These are phyloP conservation scores for Orychophragmus violaceus DNA, from an alignment of 345 rosid species.

Conservation along the genomic window DNA sequence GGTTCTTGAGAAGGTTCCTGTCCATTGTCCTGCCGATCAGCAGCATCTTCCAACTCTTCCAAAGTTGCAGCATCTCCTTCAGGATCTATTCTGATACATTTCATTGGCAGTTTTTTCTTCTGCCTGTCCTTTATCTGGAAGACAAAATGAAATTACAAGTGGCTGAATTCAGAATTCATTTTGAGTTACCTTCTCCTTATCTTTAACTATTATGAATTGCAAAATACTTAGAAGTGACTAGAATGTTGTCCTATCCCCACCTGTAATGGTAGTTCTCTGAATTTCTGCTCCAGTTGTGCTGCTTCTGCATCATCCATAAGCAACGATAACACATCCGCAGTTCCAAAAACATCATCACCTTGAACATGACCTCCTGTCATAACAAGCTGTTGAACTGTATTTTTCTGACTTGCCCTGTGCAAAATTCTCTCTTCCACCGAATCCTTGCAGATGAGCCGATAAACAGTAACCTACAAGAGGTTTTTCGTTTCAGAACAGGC, in stretches of 20 bases:
- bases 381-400: constrained; percentile 96
- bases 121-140: constrained; percentile 76
- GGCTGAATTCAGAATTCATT: no score
- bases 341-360: constrained; percentile 86
- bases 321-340: constrained; percentile 97
- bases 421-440: constrained; percentile 97
- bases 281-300: constrained; percentile 84
- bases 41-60: constrained; percentile 66
- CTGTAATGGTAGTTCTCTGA: constrained; percentile 76
- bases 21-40: constrained; percentile 44
- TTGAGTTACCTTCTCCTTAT: neutral
- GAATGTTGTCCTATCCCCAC: constrained; percentile 32
- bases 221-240: no score
- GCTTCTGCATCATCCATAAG: constrained; percentile 77
- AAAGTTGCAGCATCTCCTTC: constrained; percentile 99
- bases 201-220: neutral
- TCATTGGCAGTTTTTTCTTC: constrained; percentile 69
- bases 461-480: constrained; percentile 79
- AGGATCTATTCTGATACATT: constrained; percentile 79
- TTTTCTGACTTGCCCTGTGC: constrained; percentile 98
- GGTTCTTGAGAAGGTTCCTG: constrained; percentile 52
- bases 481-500: constrained; percentile 1
- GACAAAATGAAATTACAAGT: neutral
- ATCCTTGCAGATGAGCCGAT: constrained; percentile 97
- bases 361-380: constrained; percentile 99